These are phyloP conservation scores for Rhodamnia rubescens DNA, from an alignment of 345 rosid genomes.

Conservation along the genomic window DNA sequence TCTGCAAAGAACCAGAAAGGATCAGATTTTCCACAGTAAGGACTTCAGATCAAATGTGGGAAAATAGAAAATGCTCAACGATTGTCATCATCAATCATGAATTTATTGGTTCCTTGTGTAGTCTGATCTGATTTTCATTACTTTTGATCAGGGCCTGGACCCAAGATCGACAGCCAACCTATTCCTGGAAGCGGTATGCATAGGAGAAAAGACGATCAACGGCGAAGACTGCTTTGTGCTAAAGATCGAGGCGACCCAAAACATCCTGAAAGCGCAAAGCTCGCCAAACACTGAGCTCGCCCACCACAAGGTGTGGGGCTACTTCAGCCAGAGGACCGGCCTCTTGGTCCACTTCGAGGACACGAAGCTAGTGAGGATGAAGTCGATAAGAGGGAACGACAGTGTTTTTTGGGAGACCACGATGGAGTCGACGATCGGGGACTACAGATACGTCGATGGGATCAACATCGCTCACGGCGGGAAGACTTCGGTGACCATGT, in stretches of 20 bases:
- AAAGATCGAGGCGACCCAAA: conserved; percentile 48
- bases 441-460: conserved; percentile 51
- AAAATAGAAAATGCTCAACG: neutral
- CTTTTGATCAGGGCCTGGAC: conserved; percentile 51
- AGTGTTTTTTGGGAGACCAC: conserved; percentile 79
- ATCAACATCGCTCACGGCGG: conserved; percentile 76
- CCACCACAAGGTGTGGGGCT: conserved; percentile 88
- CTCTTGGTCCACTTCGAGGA: conserved; percentile 62
- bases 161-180: conserved; percentile 74
- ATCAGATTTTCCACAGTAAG: neutral
- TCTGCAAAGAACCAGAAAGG: neutral
- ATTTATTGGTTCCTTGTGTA: neutral
- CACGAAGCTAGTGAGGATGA: conserved; percentile 61
- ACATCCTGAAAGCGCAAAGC: conserved; percentile 48
- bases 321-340: conserved; percentile 87
- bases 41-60: neutral
- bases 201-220: conserved; percentile 46
- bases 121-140: neutral
- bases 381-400: conserved; percentile 22
- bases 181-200: conserved; percentile 61
- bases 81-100: neutral
- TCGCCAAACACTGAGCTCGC: conserved; percentile 56
- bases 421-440: conserved; percentile 53
- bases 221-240: conserved; percentile 66
- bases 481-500: conserved; percentile 43